Evolutionary conservation across 306 rosid genomes (phyloP).

Genomic region (Datisca glomerata): DNA sequence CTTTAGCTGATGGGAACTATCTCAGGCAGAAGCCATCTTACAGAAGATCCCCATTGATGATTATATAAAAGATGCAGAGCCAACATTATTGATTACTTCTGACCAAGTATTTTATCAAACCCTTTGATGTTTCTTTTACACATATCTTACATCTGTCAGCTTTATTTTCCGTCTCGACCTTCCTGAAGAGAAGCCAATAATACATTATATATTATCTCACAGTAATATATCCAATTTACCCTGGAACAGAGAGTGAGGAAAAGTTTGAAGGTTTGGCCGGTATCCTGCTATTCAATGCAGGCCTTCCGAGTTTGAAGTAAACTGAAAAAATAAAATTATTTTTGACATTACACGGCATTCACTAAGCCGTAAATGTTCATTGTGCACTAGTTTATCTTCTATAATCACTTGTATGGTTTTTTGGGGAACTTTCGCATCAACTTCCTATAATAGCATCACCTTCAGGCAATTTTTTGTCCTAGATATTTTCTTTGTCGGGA

Average conservation of each 20-base stretch:
- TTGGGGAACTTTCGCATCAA: too few relatives aligned
- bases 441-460: too few relatives aligned
- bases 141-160: constrained; percentile 4
- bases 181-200: too few relatives aligned
- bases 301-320: background rate
- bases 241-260: background rate
- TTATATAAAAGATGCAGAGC: constrained; percentile 50
- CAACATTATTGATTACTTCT: constrained; percentile 69
- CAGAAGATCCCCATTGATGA: constrained; percentile 63
- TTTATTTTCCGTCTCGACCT: constrained; percentile 3
- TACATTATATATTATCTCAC: too few relatives aligned
- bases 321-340: background rate
- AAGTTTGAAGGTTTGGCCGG: background rate
- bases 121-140: constrained; percentile 20
- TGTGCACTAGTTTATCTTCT: too few relatives aligned
- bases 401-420: too few relatives aligned
- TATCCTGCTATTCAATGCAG: background rate
- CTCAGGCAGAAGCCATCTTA: constrained; percentile 85
- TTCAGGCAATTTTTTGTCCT: too few relatives aligned
- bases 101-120: constrained; percentile 78
- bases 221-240: too few relatives aligned
- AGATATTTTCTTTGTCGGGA: too few relatives aligned
- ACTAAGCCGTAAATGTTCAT: too few relatives aligned
- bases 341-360: too few relatives aligned
- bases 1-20: constrained; percentile 42